phyloP scores from a whole-genome alignment of 2,329 filamentous ascomycete species.

The Pestalotiopsis sp. region DNA sequence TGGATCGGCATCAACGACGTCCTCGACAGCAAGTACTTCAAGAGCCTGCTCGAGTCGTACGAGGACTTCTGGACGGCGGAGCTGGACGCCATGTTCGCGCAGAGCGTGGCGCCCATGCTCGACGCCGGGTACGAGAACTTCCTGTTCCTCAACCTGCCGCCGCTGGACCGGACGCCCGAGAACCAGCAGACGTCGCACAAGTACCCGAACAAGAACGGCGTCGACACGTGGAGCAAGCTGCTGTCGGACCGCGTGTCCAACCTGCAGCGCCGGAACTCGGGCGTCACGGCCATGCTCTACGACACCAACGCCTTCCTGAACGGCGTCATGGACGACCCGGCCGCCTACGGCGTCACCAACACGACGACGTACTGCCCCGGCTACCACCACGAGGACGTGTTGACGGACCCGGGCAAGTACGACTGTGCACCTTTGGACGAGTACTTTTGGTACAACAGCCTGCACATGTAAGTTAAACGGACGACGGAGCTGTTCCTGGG shows the following conservation, averaged over 20 bases:
- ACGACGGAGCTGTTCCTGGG: background rate
- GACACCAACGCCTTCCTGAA: slow-evolving; percentile 35
- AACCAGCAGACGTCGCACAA: slow-evolving; percentile 36
- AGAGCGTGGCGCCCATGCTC: slow-evolving; percentile 43
- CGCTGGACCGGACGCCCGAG: slow-evolving; percentile 46
- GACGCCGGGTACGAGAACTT: slow-evolving; percentile 52
- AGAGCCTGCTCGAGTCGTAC: slow-evolving; percentile 44
- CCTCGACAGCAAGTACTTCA: slow-evolving; percentile 43
- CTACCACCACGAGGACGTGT: slow-evolving; percentile 26
- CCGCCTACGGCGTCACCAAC: slow-evolving; percentile 29
- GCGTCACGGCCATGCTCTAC: slow-evolving; percentile 28
- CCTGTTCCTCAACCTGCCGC: slow-evolving; percentile 54
- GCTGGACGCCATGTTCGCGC: slow-evolving; percentile 40
- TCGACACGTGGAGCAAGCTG: slow-evolving; percentile 45
- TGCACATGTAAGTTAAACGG: slow-evolving; percentile 25
- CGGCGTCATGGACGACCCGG: slow-evolving; percentile 29
- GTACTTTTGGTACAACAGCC: slow-evolving; percentile 36
- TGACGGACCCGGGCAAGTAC: slow-evolving; percentile 24
- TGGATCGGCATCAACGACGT: slow-evolving; percentile 64
- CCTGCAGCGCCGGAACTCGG: slow-evolving; percentile 31
- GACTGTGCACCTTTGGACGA: slow-evolving; percentile 29
- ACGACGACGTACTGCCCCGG: slow-evolving; percentile 28
- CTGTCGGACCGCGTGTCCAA: slow-evolving; percentile 33
- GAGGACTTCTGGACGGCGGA: slow-evolving; percentile 45
- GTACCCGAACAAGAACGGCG: slow-evolving; percentile 46